Conservation (phyloP, 352 stramenopile genomes). For the Globisporangium lucens region DNA sequence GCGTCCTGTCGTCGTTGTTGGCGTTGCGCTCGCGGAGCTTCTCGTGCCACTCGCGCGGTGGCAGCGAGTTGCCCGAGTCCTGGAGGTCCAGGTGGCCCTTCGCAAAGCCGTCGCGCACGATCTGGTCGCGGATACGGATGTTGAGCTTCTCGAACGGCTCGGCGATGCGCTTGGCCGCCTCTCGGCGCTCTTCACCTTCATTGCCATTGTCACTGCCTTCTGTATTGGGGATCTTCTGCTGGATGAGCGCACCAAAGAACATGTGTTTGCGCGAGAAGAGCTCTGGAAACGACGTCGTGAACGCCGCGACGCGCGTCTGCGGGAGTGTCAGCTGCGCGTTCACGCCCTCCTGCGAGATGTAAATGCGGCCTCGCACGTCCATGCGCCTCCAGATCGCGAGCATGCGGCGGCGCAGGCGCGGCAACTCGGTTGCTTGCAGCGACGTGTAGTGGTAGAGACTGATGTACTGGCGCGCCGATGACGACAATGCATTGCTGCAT, state of each 20-base stretch:
- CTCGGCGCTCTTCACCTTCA: not conserved
- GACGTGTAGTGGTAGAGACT: conserved; percentile 45
- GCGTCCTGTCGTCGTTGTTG: conserved; percentile 17
- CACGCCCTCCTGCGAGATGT: conserved; percentile 91
- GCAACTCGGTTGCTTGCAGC: conserved; percentile 27
- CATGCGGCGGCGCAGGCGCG: conserved; percentile 32
- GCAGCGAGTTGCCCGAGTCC: conserved; percentile 23
- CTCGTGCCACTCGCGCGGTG: conserved; percentile 32
- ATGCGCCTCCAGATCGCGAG: conserved; percentile 41
- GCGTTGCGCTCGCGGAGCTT: conserved; percentile 31
- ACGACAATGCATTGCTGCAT: not conserved
- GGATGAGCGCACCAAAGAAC: conserved; percentile 7
- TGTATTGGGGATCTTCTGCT: not conserved
- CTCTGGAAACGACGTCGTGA: conserved; percentile 32
- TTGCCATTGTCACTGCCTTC: not conserved
- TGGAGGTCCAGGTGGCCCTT: conserved; percentile 25
- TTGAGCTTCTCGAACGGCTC: conserved; percentile 58
- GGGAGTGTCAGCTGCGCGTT: conserved; percentile 95
- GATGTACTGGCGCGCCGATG: conserved; percentile 27
- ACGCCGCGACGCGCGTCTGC: conserved; percentile 57
- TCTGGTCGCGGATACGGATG: conserved; percentile 84
- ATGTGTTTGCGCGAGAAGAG: conserved; percentile 8
- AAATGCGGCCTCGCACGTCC: conserved; percentile 71
- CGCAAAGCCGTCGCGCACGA: conserved; percentile 89
- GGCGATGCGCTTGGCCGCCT: not conserved